phyloP scores from a whole-genome alignment of 2,329 filamentous ascomycete genomes.

The Nigrospora oryzae region DNA sequence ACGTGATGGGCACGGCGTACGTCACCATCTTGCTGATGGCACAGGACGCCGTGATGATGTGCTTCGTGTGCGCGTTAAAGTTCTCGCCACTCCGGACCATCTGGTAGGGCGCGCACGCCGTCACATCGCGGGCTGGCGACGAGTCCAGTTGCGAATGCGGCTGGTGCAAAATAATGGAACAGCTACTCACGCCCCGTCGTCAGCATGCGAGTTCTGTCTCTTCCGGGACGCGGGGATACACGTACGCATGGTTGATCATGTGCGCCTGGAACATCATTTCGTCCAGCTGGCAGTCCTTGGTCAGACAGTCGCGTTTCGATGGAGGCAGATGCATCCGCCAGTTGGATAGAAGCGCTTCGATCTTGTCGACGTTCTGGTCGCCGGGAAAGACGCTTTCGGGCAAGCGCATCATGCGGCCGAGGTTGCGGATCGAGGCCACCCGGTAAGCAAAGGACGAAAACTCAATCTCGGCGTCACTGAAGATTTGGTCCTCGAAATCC shows the following conservation, averaged over 20 bases:
- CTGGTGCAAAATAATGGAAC: slow-evolving; percentile 69
- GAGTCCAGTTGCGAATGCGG: slow-evolving; percentile 68
- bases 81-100: slow-evolving; percentile 37
- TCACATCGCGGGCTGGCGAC: slow-evolving; percentile 48
- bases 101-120: slow-evolving; percentile 57
- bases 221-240: slow-evolving; percentile 3
- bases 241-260: slow-evolving; percentile 60
- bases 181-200: slow-evolving; percentile 24
- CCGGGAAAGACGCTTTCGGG: slow-evolving; percentile 42
- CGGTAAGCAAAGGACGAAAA: slow-evolving; percentile 85
- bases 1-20: slow-evolving; percentile 61
- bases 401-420: slow-evolving; percentile 64
- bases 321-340: slow-evolving; percentile 75
- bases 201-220: not conserved
- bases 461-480: slow-evolving; percentile 57
- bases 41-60: slow-evolving; percentile 71
- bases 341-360: slow-evolving; percentile 52
- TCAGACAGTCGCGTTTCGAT: slow-evolving; percentile 61
- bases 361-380: slow-evolving; percentile 41
- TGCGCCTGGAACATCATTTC: slow-evolving; percentile 89
- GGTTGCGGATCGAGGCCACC: slow-evolving; percentile 70
- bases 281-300: slow-evolving; percentile 64
- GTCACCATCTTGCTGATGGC: slow-evolving; percentile 69
- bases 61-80: slow-evolving; percentile 64
- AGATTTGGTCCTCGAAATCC: slow-evolving; percentile 70